These are phyloP conservation scores for Colletotrichum sojae DNA, from an alignment of 2,329 filamentous ascomycete genomes.

Conservation along the genomic window DNA sequence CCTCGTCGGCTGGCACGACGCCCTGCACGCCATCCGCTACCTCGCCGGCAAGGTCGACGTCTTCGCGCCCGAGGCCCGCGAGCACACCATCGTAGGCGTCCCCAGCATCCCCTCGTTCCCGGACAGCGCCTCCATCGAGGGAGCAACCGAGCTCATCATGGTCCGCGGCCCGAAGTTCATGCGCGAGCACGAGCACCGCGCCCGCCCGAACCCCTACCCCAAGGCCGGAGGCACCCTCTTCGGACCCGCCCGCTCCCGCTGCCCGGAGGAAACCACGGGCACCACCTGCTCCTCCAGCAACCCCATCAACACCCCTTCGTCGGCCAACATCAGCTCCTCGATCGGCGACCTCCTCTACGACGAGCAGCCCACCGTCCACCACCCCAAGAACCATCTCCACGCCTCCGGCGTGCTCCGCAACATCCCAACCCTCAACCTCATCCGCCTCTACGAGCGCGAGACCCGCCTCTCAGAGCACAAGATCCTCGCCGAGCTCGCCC, in stretches of 20 bases:
- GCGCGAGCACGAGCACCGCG: neutral
- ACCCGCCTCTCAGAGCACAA: slow-evolving; percentile 27
- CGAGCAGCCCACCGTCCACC: neutral
- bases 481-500: slow-evolving; percentile 25
- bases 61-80: neutral
- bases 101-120: neutral
- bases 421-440: slow-evolving; percentile 19
- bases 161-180: neutral
- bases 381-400: too few species aligned
- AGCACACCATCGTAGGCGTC: neutral
- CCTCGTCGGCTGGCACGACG: slow-evolving; percentile 27
- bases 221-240: too few species aligned
- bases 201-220: too few species aligned
- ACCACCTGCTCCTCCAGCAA: neutral
- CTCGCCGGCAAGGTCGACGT: neutral
- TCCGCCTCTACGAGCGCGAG: slow-evolving; percentile 29
- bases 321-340: neutral
- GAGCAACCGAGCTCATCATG: neutral
- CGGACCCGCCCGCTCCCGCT: too few species aligned
- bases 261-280: too few species aligned
- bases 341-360: neutral
- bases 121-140: neutral
- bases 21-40: slow-evolving; percentile 12
- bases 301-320: slow-evolving; percentile 7
- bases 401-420: neutral